Base-by-base conservation (phyloP, 1,284 basidiomycete genomes). In the Apiotrichum veenhuisii region DNA sequence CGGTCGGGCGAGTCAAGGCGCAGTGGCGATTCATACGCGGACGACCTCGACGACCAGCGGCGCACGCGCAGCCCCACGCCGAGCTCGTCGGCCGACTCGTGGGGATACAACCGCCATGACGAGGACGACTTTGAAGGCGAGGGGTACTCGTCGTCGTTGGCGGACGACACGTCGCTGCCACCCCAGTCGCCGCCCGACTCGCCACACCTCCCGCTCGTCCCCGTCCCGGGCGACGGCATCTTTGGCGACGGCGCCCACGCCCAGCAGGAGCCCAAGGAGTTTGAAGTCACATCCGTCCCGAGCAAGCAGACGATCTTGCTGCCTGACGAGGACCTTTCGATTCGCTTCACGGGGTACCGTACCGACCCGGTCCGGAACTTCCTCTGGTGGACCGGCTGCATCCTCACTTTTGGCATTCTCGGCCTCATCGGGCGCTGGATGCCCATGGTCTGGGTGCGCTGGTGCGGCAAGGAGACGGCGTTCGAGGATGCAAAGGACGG, bases 381-480 rank as follows among this genome's bases (percentile, higher is more conserved):
- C 70, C 61, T 87, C 5, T 99, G 94, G 92, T 81, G 84, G 64
- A 53, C 82, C 22, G 83, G 83, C 9, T 92, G 88, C 68, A 67
- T 90, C 10, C 55, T 89, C 17, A 84, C 87, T 1, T 77, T 89
- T 12, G 96, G 96, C 4, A 76, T 85, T 10, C 78, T 98, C 34
- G 87, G 85, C 11, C 82, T 98, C 17, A 75, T 96, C 5, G 92
- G 92, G 1, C 86, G 93, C 66, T 99, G 96, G 96, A 85, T 96
- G 64, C 95, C 96, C 48, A 84, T 82, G 5, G 67, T 93, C 41
- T 96, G 94, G 90, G 83, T 98, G 51, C 84, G 83, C 37, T 93
- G 87, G 82, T 87, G 91, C n/a, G 85, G 91, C 1, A 82, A 80
- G 53, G 90, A 95, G 74, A 87, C 83, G 53, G 85, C 88, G 5